Conservation (phyloP, 2,329 filamentous ascomycete genomes). For the Juglanconis oblonga region DNA sequence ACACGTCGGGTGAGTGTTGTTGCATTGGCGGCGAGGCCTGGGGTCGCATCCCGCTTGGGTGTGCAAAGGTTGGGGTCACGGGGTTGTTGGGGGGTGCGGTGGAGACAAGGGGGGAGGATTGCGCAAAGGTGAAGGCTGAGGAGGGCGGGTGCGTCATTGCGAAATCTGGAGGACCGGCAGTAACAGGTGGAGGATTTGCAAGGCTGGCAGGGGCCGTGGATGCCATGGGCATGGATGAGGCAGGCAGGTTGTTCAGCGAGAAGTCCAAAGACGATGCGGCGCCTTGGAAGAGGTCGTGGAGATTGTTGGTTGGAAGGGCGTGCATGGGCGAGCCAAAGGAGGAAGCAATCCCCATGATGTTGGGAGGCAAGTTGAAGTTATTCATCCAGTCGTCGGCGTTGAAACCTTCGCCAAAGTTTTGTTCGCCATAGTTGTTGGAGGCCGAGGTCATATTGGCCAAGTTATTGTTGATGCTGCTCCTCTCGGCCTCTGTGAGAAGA, state of each 20-base stretch:
- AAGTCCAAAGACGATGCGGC: no score
- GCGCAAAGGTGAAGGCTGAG: no score
- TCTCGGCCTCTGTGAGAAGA: constrained; percentile 60
- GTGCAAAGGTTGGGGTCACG: constrained; percentile 23
- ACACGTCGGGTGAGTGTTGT: constrained; percentile 49
- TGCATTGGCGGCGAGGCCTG: constrained; percentile 28
- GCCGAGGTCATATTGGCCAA: constrained; percentile 48
- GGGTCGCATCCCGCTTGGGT: constrained; percentile 23
- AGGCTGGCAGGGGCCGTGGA: not conserved
- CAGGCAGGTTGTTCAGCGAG: not conserved
- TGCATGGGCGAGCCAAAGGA: constrained; percentile 51
- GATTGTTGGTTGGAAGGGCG: constrained; percentile 24
- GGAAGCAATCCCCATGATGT: constrained; percentile 63
- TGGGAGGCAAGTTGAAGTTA: constrained; percentile 51
- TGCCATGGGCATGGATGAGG: not conserved
- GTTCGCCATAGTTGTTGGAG: constrained; percentile 39
- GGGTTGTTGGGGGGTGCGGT: constrained; percentile 15
- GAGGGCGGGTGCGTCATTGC: no score
- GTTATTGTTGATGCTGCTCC: constrained; percentile 55
- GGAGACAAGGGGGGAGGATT: not conserved
- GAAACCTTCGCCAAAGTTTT: constrained; percentile 46
- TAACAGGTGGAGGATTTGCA: no score
- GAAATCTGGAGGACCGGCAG: no score
- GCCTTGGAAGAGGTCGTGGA: constrained; percentile 24
- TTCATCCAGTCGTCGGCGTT: constrained; percentile 46